These are phyloP conservation scores for Nannochloropsis salina DNA, from an alignment of 108 stramenopile species.

Conservation along the genomic window DNA sequence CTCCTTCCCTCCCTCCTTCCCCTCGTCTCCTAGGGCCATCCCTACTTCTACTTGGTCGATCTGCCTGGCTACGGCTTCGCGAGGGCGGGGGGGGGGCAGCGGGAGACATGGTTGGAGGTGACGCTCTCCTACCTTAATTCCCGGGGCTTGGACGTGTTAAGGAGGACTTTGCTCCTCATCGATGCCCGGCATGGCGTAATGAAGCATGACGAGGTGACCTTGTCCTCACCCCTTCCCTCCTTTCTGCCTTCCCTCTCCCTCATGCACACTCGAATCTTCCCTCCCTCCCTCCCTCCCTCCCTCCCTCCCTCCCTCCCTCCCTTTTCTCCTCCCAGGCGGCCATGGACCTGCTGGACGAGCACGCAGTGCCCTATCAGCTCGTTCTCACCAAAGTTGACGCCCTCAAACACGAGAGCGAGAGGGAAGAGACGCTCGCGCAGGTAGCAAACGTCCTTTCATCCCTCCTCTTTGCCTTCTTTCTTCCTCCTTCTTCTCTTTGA, in stretches of 20 bases:
- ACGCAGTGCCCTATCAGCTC: slow-evolving; percentile 37
- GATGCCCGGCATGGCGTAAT: slow-evolving; percentile 39
- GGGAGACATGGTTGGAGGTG: background rate
- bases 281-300: background rate
- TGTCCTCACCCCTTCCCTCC: background rate
- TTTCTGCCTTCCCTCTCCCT: background rate
- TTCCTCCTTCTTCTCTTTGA: background rate
- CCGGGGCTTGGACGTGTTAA: slow-evolving; percentile 26
- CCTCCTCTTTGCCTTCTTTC: too few species aligned
- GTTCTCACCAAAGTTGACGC: slow-evolving; percentile 50
- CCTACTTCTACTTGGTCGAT: slow-evolving; percentile 77
- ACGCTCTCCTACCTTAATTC: slow-evolving; percentile 24
- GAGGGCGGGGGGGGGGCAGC: slow-evolving; percentile 22
- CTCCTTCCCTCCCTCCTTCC: background rate
- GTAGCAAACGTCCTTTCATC: background rate
- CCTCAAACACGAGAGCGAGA: background rate
- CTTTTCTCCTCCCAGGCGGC: background rate
- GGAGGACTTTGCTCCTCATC: slow-evolving; percentile 37
- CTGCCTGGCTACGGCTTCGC: slow-evolving; percentile 81
- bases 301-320: slow-evolving; percentile 5
- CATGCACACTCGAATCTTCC: background rate
- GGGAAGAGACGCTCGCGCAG: background rate
- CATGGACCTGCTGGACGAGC: slow-evolving; percentile 27
- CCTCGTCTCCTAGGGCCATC: slow-evolving; percentile 16
- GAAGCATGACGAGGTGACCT: slow-evolving; percentile 28